Evolutionary conservation across 2,329 filamentous ascomycete species (phyloP).

Genomic region (Colletotrichum paranaense): DNA sequence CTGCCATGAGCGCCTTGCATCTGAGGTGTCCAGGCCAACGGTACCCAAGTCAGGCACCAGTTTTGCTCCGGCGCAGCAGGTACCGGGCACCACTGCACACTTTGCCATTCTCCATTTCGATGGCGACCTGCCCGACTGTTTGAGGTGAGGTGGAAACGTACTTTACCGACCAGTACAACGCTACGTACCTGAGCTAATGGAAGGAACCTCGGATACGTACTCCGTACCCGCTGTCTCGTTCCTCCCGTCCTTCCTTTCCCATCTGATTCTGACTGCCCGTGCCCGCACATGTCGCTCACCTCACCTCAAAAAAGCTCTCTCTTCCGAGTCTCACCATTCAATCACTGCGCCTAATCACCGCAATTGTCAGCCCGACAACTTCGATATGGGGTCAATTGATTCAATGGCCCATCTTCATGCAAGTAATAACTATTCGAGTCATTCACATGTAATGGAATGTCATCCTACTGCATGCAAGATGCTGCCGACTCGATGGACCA

Average conservation of each 20-base stretch:
- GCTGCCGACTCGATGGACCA: slow-evolving; percentile 12
- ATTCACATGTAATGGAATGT: neutral
- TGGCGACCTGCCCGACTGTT: neutral
- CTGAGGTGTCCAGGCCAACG: slow-evolving; percentile 20
- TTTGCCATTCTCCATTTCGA: neutral
- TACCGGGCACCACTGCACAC: neutral
- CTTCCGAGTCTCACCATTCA: too few species aligned
- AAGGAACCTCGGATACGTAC: neutral
- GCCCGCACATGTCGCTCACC: neutral
- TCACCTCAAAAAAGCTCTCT: neutral
- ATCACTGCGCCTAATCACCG: neutral
- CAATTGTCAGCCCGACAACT: slow-evolving; percentile 22
- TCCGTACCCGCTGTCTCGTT: neutral
- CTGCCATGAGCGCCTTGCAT: slow-evolving; percentile 11
- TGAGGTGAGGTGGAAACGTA: too few species aligned
- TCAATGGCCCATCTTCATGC: slow-evolving; percentile 1
- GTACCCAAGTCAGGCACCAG: slow-evolving; percentile 15
- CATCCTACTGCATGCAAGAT: neutral
- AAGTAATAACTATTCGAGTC: neutral
- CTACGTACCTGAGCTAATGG: neutral
- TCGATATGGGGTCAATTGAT: slow-evolving; percentile 16
- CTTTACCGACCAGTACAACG: neutral
- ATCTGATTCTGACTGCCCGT: neutral
- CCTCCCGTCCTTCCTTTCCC: neutral
- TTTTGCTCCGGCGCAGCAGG: slow-evolving; percentile 4